A percentile compares a stretch with the other conserved stretches of the same genome.
Evolutionary conservation across 179 eudicot genomes (phyloP).

Genomic region (Carnegiea gigantea): DNA sequence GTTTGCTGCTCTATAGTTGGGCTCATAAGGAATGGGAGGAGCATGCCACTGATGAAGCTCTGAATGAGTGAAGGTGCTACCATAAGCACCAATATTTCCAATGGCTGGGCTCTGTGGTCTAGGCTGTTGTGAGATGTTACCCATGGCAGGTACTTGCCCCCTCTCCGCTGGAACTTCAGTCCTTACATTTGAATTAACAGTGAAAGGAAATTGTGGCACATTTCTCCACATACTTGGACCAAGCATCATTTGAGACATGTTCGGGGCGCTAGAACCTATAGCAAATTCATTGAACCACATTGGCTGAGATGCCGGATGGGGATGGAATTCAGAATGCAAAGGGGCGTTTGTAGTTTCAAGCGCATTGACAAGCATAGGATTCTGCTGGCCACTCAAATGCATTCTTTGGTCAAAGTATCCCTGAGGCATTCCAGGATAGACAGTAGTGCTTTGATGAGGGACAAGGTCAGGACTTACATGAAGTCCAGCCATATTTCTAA

Average conservation of each 20-base stretch:
- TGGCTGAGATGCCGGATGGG: background rate
- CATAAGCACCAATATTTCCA: background rate
- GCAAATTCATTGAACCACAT: background rate
- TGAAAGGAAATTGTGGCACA: background rate
- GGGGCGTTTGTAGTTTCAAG: background rate
- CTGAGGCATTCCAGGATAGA: conserved; percentile 2
- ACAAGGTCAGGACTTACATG: background rate
- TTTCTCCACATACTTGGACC: background rate
- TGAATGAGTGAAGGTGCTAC: background rate
- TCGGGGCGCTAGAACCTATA: background rate
- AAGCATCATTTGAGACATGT: background rate
- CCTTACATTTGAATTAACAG: background rate
- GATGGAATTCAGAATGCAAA: background rate
- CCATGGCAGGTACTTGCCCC: background rate
- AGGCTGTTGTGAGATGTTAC: background rate
- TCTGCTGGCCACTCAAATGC: background rate
- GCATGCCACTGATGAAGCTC: background rate
- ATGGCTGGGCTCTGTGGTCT: background rate
- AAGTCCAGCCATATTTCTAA: background rate
- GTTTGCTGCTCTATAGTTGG: background rate
- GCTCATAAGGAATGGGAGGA: background rate
- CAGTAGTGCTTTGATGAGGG: conserved; percentile 1
- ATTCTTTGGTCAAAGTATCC: background rate
- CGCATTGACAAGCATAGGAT: background rate
- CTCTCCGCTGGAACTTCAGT: background rate